Evolutionary conservation across 1,139 yeast species (phyloP).

Genomic region (Suhomyces anneliseae): DNA sequence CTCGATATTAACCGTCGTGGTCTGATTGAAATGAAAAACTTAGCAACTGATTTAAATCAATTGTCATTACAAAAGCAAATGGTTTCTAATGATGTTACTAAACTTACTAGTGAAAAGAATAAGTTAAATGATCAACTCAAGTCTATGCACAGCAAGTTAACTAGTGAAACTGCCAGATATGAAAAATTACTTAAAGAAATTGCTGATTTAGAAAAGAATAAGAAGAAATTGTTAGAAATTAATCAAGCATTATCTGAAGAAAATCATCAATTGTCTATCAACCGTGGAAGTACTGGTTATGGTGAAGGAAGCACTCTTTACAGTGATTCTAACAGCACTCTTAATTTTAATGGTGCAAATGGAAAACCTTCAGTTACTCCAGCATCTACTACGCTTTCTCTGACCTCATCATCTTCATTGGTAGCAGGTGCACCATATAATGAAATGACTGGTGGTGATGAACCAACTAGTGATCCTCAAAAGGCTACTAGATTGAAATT

Average conservation of each 20-base stretch:
- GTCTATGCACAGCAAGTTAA: slow-evolving; percentile 9
- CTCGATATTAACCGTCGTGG: slow-evolving; percentile 12
- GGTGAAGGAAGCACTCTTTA: slow-evolving; percentile 7
- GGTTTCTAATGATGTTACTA: slow-evolving; percentile 31
- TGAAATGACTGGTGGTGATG: slow-evolving; percentile 17
- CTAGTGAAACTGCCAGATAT: slow-evolving; percentile 18
- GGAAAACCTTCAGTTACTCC: neutral
- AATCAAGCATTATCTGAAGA: slow-evolving; percentile 28
- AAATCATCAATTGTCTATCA: slow-evolving; percentile 22
- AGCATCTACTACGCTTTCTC: neutral
- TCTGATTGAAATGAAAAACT: slow-evolving; percentile 30
- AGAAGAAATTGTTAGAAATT: slow-evolving; percentile 24
- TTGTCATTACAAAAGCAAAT: slow-evolving; percentile 31
- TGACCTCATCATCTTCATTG: slow-evolving; percentile 16
- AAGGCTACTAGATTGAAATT: slow-evolving; percentile 50
- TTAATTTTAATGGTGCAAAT: slow-evolving; percentile 1
- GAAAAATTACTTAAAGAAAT: slow-evolving; percentile 33
- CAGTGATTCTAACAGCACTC: slow-evolving; percentile 10
- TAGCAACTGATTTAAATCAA: slow-evolving; percentile 45
- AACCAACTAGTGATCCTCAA: slow-evolving; percentile 40
- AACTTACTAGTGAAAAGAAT: slow-evolving; percentile 29
- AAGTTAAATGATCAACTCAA: slow-evolving; percentile 30
- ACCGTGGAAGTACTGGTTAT: slow-evolving; percentile 10
- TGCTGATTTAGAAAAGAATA: slow-evolving; percentile 27
- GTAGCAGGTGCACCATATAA: slow-evolving; percentile 19